Conservation (phyloP, 2,329 filamentous ascomycete genomes). For the Aspergillus versicolor region DNA sequence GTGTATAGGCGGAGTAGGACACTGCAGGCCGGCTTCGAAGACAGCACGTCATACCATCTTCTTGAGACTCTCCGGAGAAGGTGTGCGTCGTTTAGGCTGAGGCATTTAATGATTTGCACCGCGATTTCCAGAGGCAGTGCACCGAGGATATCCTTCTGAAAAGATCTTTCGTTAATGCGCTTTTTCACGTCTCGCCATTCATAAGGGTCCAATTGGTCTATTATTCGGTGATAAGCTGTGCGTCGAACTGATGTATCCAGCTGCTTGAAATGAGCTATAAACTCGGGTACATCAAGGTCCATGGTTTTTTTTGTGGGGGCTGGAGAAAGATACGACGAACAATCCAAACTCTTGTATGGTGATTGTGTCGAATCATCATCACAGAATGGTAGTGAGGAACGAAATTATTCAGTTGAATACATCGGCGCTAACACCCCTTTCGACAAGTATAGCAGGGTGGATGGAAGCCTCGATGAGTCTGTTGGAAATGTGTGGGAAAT, state of each 20-base stretch:
- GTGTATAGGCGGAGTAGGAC: constrained; percentile 18
- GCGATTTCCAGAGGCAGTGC: constrained; percentile 35
- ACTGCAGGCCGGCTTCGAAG: constrained; percentile 23
- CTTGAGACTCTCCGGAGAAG: constrained; percentile 32
- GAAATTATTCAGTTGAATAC: background rate
- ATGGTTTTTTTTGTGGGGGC: background rate
- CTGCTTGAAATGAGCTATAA: constrained; percentile 22
- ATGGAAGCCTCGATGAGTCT: background rate
- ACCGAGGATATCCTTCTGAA: constrained; percentile 35
- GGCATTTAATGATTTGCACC: constrained; percentile 24
- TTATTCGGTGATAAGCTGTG: constrained; percentile 23
- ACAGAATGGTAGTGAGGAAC: background rate
- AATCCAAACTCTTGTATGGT: background rate
- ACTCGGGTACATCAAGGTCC: constrained; percentile 10
- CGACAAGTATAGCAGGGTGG: background rate
- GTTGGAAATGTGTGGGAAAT: background rate
- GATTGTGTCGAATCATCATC: background rate
- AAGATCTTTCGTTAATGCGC: constrained; percentile 19
- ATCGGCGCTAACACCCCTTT: background rate
- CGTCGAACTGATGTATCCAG: constrained; percentile 24
- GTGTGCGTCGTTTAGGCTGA: constrained; percentile 30
- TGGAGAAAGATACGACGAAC: background rate
- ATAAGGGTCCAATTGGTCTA: constrained; percentile 25
- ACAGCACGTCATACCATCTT: constrained; percentile 32
- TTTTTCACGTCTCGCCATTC: constrained; percentile 34